These are phyloP conservation scores for Suillus weaverae DNA, from an alignment of 768 basidiomycete genomes.

Conservation along the genomic window DNA sequence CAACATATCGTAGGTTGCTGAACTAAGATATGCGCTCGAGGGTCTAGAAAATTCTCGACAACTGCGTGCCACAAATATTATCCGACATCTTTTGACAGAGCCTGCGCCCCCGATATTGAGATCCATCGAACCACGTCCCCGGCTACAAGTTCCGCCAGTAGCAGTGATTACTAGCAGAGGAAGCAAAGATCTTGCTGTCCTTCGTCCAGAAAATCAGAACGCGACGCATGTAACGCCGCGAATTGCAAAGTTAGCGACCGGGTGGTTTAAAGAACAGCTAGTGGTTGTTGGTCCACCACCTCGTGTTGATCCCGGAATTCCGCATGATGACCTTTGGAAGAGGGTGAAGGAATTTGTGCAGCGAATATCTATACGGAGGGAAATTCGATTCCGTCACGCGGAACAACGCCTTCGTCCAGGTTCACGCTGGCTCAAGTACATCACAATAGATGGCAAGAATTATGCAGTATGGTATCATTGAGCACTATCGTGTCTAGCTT, in stretches of 20 bases:
- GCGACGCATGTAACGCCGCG: conserved; percentile 64
- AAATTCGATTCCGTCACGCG: conserved; percentile 16
- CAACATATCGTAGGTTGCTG: conserved; percentile 17
- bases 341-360: conserved; percentile 25
- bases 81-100: conserved; percentile 19
- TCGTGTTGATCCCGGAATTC: conserved; percentile 14
- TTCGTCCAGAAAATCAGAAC: conserved; percentile 53
- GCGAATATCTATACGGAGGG: conserved; percentile 17
- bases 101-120: conserved; percentile 16
- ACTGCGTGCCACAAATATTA: conserved; percentile 21
- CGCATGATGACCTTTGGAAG: conserved; percentile 12
- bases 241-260: conserved; percentile 50
- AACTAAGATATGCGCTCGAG: conserved; percentile 23
- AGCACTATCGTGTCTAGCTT: not conserved
- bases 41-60: conserved; percentile 19
- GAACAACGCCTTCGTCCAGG: conserved; percentile 36
- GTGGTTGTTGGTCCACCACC: conserved; percentile 51
- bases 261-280: conserved; percentile 55
- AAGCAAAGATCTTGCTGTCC: conserved; percentile 56
- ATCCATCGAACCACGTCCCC: conserved; percentile 2
- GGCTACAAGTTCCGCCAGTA: not conserved
- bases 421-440: conserved; percentile 38
- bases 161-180: conserved; percentile 23
- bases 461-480: conserved; percentile 40
- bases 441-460: conserved; percentile 42